These are phyloP conservation scores for Sutorius australiensis DNA, from an alignment of 768 basidiomycete species.

Conservation along the genomic window DNA sequence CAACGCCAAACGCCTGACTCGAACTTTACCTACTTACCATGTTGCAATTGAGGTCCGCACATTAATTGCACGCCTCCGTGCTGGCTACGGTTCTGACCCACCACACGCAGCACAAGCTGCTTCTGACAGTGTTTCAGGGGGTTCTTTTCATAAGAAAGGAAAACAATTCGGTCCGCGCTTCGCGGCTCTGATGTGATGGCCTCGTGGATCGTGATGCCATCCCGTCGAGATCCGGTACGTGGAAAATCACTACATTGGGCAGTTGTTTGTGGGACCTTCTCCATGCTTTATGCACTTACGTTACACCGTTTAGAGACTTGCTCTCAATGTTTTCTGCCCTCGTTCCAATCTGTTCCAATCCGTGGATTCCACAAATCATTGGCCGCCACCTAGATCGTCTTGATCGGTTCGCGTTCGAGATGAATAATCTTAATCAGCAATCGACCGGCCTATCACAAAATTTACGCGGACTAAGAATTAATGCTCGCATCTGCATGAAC, in stretches of 20 bases:
- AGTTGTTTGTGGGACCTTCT: background rate
- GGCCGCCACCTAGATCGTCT: conserved; percentile 6
- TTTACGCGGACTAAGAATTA: background rate
- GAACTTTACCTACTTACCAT: background rate
- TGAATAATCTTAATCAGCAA: conserved; percentile 15
- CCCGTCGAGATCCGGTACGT: conserved; percentile 14
- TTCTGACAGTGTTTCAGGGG: background rate
- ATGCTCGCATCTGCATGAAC: background rate
- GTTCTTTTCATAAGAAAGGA: background rate
- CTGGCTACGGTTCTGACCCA: background rate
- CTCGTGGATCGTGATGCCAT: conserved; percentile 10
- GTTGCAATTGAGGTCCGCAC: background rate
- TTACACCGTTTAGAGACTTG: background rate
- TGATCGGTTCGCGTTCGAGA: conserved; percentile 11
- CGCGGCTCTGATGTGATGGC: conserved; percentile 1
- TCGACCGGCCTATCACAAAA: background rate
- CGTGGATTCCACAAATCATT: background rate
- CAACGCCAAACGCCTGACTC: background rate
- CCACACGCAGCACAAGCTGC: background rate
- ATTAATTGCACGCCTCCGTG: background rate
- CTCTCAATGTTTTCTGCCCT: background rate
- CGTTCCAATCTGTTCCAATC: background rate
- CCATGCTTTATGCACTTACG: conserved; percentile 3
- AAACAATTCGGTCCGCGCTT: conserved; percentile 3
- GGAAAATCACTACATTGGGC: conserved; percentile 3